Conservation (phyloP, 257 asterid species). For the Petunia secreta region DNA sequence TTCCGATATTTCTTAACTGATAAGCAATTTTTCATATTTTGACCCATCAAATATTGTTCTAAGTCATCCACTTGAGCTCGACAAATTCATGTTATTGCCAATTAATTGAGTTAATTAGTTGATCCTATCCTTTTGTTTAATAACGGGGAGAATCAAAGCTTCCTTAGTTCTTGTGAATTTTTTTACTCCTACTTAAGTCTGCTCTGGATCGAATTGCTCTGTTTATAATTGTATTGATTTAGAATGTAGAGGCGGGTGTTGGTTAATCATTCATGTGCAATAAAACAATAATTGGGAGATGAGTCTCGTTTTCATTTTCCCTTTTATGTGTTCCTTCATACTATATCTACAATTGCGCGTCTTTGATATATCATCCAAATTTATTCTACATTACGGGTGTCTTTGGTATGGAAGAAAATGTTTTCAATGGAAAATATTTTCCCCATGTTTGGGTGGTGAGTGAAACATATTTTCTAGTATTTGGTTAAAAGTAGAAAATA, state of each 20-base stretch:
- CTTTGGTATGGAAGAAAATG: background rate
- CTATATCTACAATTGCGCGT: background rate
- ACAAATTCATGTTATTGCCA: too few relatives aligned
- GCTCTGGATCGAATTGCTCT: background rate
- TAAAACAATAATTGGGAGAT: background rate
- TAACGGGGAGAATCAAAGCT: background rate
- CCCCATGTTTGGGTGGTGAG: too few relatives aligned
- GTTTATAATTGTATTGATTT: background rate
- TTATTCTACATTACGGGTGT: background rate
- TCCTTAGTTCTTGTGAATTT: background rate
- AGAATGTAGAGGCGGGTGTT: background rate
- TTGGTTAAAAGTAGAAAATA: too few relatives aligned
- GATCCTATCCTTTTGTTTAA: background rate
- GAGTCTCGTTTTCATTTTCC: background rate
- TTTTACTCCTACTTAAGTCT: background rate
- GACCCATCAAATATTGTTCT: too few relatives aligned
- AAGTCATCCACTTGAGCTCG: too few relatives aligned
- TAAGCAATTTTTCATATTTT: too few relatives aligned
- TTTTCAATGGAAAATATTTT: too few relatives aligned
- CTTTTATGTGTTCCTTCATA: background rate
- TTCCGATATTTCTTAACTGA: too few relatives aligned
- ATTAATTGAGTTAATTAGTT: background rate
- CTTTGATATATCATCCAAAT: background rate
- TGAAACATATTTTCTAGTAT: too few relatives aligned
- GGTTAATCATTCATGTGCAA: background rate